These are phyloP conservation scores for Mycena polygramma DNA, from an alignment of 768 basidiomycete genomes.

Conservation along the genomic window DNA sequence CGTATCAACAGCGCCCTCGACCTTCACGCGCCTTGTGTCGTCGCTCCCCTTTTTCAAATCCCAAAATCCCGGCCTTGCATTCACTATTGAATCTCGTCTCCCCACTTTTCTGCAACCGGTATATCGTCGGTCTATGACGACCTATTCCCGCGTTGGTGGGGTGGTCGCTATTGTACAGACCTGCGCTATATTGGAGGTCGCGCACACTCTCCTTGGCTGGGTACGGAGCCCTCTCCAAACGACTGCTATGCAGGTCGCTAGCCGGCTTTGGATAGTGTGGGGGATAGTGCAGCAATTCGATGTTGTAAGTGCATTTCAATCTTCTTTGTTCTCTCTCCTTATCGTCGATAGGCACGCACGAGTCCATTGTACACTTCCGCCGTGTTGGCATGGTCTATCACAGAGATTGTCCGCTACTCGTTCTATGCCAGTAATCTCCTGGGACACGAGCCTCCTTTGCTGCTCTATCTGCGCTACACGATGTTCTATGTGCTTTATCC, in stretches of 20 bases:
- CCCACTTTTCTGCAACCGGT: slow-evolving; percentile 58
- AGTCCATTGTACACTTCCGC: slow-evolving; percentile 90
- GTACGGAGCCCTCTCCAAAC: slow-evolving; percentile 84
- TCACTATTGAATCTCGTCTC: slow-evolving; percentile 51
- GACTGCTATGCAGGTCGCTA: slow-evolving; percentile 84
- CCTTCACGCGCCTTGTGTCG: slow-evolving; percentile 51
- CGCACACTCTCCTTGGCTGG: slow-evolving; percentile 83
- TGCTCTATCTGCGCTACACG: slow-evolving; percentile 88
- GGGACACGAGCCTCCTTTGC: slow-evolving; percentile 61
- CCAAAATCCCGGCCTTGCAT: slow-evolving; percentile 39
- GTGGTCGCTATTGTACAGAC: slow-evolving; percentile 84
- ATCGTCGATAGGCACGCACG: slow-evolving; percentile 63
- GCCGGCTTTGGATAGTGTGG: slow-evolving; percentile 89
- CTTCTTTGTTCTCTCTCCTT: not conserved
- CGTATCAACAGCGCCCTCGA: slow-evolving; percentile 51
- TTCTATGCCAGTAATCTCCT: slow-evolving; percentile 85
- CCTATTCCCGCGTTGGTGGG: slow-evolving; percentile 72
- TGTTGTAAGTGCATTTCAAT: slow-evolving; percentile 57
- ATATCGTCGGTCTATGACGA: slow-evolving; percentile 65
- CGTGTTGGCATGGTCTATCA: slow-evolving; percentile 92
- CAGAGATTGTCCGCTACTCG: slow-evolving; percentile 92
- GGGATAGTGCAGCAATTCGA: slow-evolving; percentile 77
- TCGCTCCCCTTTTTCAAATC: slow-evolving; percentile 53
- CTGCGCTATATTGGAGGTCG: slow-evolving; percentile 84
- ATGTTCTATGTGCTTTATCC: slow-evolving; percentile 96